These are phyloP conservation scores for Marasmius sp. DNA, from an alignment of 1,284 basidiomycete species.

Conservation along the genomic window DNA sequence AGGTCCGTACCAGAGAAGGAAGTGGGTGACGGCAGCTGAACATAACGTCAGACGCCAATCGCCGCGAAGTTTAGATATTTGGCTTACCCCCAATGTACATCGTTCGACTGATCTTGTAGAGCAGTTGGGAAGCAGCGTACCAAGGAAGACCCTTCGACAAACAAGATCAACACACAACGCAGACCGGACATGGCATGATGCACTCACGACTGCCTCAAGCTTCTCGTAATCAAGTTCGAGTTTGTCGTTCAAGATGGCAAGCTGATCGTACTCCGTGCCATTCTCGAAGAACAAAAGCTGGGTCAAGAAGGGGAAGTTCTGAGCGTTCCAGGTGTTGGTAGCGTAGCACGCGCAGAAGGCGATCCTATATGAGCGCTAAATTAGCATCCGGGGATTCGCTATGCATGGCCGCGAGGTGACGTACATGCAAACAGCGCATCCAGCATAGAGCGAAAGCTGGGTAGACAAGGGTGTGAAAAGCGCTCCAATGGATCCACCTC, in stretches of 20 bases:
- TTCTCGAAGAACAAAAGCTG: constrained; percentile 34
- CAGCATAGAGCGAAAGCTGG: constrained; percentile 31
- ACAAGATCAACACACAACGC: not conserved
- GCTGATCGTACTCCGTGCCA: constrained; percentile 29
- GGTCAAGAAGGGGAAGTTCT: constrained; percentile 34
- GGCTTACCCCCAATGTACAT: constrained; percentile 27
- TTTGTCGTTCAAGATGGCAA: constrained; percentile 25
- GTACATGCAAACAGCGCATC: constrained; percentile 29
- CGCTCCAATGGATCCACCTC: constrained; percentile 36
- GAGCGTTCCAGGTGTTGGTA: constrained; percentile 15
- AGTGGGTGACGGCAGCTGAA: constrained; percentile 35
- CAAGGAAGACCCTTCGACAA: constrained; percentile 22
- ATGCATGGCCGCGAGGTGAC: constrained; percentile 4
- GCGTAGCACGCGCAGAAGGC: constrained; percentile 16
- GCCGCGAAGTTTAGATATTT: not conserved
- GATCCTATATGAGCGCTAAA: constrained; percentile 10
- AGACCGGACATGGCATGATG: not conserved
- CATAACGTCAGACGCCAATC: not conserved
- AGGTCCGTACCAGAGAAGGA: constrained; percentile 38
- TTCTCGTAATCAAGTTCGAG: constrained; percentile 28
- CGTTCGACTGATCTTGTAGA: constrained; percentile 27
- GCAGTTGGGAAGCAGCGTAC: constrained; percentile 30
- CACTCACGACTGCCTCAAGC: constrained; percentile 15
- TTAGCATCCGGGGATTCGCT: not conserved
- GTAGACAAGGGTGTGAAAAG: constrained; percentile 37